Base-by-base conservation (phyloP, 2,329 filamentous ascomycete species). In the Xylariaceae sp. region DNA sequence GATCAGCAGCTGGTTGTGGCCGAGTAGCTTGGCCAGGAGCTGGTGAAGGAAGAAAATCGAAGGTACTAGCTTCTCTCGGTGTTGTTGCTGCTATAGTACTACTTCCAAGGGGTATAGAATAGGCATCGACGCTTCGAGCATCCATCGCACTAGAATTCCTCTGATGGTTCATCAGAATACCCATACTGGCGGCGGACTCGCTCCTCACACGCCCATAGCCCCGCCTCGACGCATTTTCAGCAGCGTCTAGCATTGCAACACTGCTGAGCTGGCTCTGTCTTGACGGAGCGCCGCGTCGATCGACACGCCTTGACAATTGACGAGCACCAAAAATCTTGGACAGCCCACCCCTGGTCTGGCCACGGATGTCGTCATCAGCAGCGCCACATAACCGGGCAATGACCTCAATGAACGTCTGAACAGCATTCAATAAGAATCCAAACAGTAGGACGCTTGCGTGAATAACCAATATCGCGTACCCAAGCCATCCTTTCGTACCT, bases 291-390 rank as follows among this genome's bases (percentile, higher is more conserved):
- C 63, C 49, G 75, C 77, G 49, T 79, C 80, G 38, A 80, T 80
- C 47, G 80, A 80, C 51, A 78, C 90, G 82, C 52, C 86, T 82
- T 11, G 88, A 88, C 33, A 96, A 73, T 65, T 96, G 90, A 37
- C 91, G 86, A 77, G 91, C 89, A 40, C 91, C 91, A 62, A 96
- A 94, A 37, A 91, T 88, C 69, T 91, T 95, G 55, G 85, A 84
- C 43, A 98, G 74, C 7, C 90, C 92, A 60, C 93, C 92, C 63
- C 88, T 75, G 40, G 83, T 81, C 53, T 86, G 80, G 32, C 84
- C 84, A 41, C 76, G 77, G 32, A 76, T 73, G 54, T 85, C 81
- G 55, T 92, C 86, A 19, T 84, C 85, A 39, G 90, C 93, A 23
- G 87, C 91, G 29, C 92, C 92, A 21, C 86, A 78, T 59, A 93